These are phyloP conservation scores for Populus tremula DNA, from an alignment of 345 rosid genomes.

Conservation along the genomic window DNA sequence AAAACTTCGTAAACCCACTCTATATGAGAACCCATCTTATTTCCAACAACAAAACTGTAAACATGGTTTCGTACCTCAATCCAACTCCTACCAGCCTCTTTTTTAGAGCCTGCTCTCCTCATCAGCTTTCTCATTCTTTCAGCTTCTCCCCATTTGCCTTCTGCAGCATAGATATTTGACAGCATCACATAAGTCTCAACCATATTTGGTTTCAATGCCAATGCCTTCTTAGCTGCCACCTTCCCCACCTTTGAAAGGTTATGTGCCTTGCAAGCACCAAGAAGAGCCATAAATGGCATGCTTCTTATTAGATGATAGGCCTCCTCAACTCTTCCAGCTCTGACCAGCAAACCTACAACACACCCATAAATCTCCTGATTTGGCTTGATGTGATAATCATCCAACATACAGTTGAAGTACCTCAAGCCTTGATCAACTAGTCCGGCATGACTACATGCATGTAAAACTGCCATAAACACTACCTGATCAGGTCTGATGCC, in stretches of 20 bases:
- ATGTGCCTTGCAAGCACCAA: constrained; percentile 79
- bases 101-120: constrained; percentile 54
- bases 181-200: constrained; percentile 65
- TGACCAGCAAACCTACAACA: constrained; percentile 81
- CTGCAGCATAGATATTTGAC: constrained; percentile 74
- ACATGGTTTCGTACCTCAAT: constrained; percentile 60
- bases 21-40: constrained; percentile 40
- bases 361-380: constrained; percentile 73
- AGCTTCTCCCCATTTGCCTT: constrained; percentile 69
- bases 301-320: constrained; percentile 62
- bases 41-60: constrained; percentile 56
- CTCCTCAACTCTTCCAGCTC: constrained; percentile 82
- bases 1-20: constrained; percentile 43
- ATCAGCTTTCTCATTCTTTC: constrained; percentile 65
- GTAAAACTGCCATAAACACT: constrained; percentile 81
- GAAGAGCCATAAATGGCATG: constrained; percentile 73
- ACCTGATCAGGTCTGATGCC: constrained; percentile 72
- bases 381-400: constrained; percentile 44
- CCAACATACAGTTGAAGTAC: constrained; percentile 57
- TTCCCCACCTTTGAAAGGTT: constrained; percentile 47
- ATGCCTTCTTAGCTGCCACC: constrained; percentile 59
- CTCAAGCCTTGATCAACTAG: constrained; percentile 74
- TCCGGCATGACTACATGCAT: constrained; percentile 89
- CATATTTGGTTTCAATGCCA: constrained; percentile 60
- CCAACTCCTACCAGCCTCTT: constrained; percentile 90